A percentile compares a stretch with the other conserved stretches of the same genome.
These are phyloP conservation scores for Exophiala sideris DNA, from an alignment of 2,329 filamentous ascomycete genomes.

Conservation along the genomic window DNA sequence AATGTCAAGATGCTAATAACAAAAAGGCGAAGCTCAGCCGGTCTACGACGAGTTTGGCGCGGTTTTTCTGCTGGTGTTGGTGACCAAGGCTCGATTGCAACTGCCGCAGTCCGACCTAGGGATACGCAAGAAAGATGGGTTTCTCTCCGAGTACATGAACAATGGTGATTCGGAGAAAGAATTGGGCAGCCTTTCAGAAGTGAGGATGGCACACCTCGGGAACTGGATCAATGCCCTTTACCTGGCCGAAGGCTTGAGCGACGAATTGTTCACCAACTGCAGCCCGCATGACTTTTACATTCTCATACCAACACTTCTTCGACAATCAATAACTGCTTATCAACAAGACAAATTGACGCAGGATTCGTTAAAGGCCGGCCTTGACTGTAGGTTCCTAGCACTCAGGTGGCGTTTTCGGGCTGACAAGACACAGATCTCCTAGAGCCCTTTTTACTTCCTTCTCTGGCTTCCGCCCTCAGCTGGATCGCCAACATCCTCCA, in stretches of 20 bases:
- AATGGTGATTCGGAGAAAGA: slow-evolving; percentile 46
- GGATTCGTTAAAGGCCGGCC: slow-evolving; percentile 58
- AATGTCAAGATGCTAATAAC: slow-evolving; percentile 23
- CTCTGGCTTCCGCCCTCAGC: slow-evolving; percentile 55
- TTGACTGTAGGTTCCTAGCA: slow-evolving; percentile 52
- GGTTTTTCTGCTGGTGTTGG: slow-evolving; percentile 57
- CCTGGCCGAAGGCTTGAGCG: slow-evolving; percentile 60
- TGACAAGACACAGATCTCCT: slow-evolving; percentile 49
- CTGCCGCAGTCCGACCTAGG: slow-evolving; percentile 53
- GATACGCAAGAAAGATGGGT: slow-evolving; percentile 49
- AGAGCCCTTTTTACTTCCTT: slow-evolving; percentile 62
- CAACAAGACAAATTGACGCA: slow-evolving; percentile 54
- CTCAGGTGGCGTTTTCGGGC: neutral
- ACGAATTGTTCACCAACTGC: slow-evolving; percentile 63
- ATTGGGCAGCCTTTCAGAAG: slow-evolving; percentile 51
- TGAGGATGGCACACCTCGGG: slow-evolving; percentile 55
- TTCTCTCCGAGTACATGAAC: slow-evolving; percentile 54
- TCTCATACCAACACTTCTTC: slow-evolving; percentile 60
- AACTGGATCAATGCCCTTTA: slow-evolving; percentile 62
- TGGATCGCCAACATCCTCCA: slow-evolving; percentile 59
- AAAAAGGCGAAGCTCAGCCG: slow-evolving; percentile 57
- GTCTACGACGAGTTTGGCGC: slow-evolving; percentile 65
- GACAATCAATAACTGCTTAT: slow-evolving; percentile 59
- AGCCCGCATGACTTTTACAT: slow-evolving; percentile 63
- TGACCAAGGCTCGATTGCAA: slow-evolving; percentile 57